Evolutionary conservation across 2,329 filamentous ascomycete genomes (phyloP).

Genomic region (Parafenestella ontariensis): DNA sequence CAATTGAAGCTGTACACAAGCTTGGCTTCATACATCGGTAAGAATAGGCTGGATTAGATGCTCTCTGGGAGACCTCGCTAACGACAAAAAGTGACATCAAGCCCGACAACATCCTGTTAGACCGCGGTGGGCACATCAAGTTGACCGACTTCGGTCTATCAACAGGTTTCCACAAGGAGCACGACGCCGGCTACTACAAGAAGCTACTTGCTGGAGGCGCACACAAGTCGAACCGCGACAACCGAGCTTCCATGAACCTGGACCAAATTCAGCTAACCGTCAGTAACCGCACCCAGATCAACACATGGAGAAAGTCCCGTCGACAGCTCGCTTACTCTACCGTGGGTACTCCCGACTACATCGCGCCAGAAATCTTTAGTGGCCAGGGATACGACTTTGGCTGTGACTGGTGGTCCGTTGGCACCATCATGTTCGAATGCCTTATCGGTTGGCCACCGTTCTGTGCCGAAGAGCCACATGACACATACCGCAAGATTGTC

Average conservation of each 20-base stretch:
- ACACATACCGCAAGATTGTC: conserved; percentile 98
- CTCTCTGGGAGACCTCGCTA: conserved; percentile 11
- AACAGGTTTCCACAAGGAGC: conserved; percentile 96
- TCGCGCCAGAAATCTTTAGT: conserved; percentile 97
- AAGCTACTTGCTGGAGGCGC: conserved; percentile 79
- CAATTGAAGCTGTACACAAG: conserved; percentile 98
- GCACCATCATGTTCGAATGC: conserved; percentile 99
- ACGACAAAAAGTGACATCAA: conserved; percentile 83
- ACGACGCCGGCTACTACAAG: conserved; percentile 98
- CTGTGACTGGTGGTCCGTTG: conserved; percentile 99
- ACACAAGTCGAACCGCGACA: conserved; percentile 60
- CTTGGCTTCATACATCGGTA: conserved; percentile 98
- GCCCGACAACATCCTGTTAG: conserved; percentile 96
- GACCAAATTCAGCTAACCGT: conserved; percentile 99
- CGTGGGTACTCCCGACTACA: conserved; percentile 97
- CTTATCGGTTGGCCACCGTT: conserved; percentile 98
- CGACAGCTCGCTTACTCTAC: conserved; percentile 97
- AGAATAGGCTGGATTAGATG: conserved; percentile 35
- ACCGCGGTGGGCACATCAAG: conserved; percentile 96
- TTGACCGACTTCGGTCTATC: conserved; percentile 97
- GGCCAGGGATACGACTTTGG: conserved; percentile 95
- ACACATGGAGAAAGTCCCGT: conserved; percentile 96
- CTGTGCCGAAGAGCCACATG: conserved; percentile 95
- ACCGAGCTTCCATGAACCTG: conserved; percentile 92
- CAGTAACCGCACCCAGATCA: conserved; percentile 96